Evolutionary conservation across 768 basidiomycete species (phyloP), one percentile per base, ranked within the genome.

Genomic region (Multifurca ochricompacta): DNA sequence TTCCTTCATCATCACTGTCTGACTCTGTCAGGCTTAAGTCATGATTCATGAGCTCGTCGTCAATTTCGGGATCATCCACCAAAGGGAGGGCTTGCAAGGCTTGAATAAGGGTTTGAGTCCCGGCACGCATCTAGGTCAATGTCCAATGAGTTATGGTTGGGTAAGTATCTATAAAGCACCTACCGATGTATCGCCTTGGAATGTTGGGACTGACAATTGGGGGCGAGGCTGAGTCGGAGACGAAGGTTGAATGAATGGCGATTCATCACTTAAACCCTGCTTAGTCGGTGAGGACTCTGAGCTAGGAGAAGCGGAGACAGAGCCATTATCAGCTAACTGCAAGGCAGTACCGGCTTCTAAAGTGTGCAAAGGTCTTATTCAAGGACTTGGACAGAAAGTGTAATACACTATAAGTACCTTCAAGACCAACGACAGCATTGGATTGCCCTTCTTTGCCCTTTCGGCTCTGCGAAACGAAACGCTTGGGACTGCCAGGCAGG

Each of bases 61-160:
- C 83, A 52, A 81, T 81, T 59, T 90, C 85, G 8, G 77, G 74
- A 55, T 76, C 78, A 36, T 82, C 81, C 31, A 77, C 75, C 85
- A 83, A 87, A 18, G 90, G 91, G 37, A 91, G 74, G 2, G 88
- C 90, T 63, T 91, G 90, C 13, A 92, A 74, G 3, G 87, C 90
- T 70, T 91, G 90, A 35, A 92, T 91, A 46, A 92, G 79, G 3
- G 90, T 87, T 66, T 92, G 91, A 3, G 90, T 92, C 14, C 90
- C 90, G 23, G 83, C 80, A 36, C 87, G 83, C 82, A 92, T 86
- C 90, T 92, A 64, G 34, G 59, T 55, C 54, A 54, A 54, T 45
- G 35, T 49, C 25, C 39, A 14, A 53, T 51, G 25, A 46, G 54
- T 53, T 21, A 51, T 40, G 41, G 44, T 40, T 51, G 13, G 37